These are phyloP conservation scores for Epipyxis sp. DNA, from an alignment of 108 stramenopile genomes.

Conservation along the genomic window DNA sequence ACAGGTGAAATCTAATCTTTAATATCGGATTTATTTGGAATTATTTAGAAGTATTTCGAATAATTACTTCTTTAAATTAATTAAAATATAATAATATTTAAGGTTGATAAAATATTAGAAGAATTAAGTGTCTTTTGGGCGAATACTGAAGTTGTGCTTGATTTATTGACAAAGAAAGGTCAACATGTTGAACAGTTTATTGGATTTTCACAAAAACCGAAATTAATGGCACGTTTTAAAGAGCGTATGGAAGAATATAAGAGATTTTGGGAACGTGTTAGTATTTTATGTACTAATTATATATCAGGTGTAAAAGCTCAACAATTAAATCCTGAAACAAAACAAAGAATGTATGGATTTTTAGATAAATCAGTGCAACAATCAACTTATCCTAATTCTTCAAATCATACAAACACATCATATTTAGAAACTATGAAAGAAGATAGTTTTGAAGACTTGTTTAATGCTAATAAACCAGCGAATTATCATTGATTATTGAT, in stretches of 20 bases:
- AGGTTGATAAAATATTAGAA: conserved; percentile 50
- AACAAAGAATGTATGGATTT: conserved; percentile 12
- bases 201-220: conserved; percentile 47
- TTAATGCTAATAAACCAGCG: neutral
- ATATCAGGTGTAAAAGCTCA: neutral
- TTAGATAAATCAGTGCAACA: no score
- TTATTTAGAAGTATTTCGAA: neutral
- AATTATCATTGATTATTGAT: no score
- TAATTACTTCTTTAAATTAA: neutral
- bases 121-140: conserved; percentile 55
- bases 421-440: neutral
- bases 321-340: no score
- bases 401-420: neutral
- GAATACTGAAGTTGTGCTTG: conserved; percentile 54
- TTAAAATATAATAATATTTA: no score
- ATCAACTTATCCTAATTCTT: no score
- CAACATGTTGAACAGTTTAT: conserved; percentile 55
- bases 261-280: conserved; percentile 53
- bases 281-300: conserved; percentile 36
- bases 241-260: conserved; percentile 53
- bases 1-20: neutral
- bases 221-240: conserved; percentile 47
- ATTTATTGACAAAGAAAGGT: conserved; percentile 49
- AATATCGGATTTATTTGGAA: neutral
- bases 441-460: conserved; percentile 10